Evolutionary conservation across 805 yeast species (phyloP).

Genomic region (Lipomyces sp.): DNA sequence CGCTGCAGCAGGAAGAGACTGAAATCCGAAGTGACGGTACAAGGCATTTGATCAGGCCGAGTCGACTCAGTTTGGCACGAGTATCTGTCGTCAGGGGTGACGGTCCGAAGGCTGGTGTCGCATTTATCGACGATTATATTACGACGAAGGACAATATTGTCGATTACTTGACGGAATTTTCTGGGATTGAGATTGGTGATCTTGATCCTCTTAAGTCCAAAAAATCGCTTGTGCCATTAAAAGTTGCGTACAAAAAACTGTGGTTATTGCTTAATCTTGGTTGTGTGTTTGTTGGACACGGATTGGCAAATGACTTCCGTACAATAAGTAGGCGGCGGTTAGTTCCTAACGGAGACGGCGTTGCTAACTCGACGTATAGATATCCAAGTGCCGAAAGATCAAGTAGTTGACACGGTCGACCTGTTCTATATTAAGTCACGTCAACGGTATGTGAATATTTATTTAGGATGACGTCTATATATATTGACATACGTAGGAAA

Average conservation of each 20-base stretch:
- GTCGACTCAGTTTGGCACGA: slow-evolving; percentile 78
- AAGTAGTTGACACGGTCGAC: slow-evolving; percentile 87
- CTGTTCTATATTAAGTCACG: slow-evolving; percentile 74
- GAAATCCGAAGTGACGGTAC: slow-evolving; percentile 78
- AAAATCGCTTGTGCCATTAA: slow-evolving; percentile 70
- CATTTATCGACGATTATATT: slow-evolving; percentile 93
- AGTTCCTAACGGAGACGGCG: not conserved
- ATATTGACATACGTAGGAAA: slow-evolving; percentile 44
- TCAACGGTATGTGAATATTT: slow-evolving; percentile 52
- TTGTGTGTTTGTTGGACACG: slow-evolving; percentile 94
- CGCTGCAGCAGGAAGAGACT: slow-evolving; percentile 72
- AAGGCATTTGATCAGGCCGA: slow-evolving; percentile 73
- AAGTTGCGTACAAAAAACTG: slow-evolving; percentile 78
- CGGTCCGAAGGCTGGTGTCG: slow-evolving; percentile 68
- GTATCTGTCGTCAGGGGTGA: slow-evolving; percentile 76
- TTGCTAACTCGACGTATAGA: slow-evolving; percentile 42
- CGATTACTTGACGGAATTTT: slow-evolving; percentile 85
- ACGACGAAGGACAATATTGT: slow-evolving; percentile 68
- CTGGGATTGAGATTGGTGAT: slow-evolving; percentile 95
- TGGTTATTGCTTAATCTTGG: slow-evolving; percentile 92
- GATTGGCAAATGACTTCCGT: slow-evolving; percentile 86
- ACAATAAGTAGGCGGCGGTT: slow-evolving; percentile 58
- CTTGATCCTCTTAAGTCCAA: slow-evolving; percentile 69
- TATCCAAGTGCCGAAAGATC: slow-evolving; percentile 80
- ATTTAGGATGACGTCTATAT: not conserved